phyloP scores from a whole-genome alignment of 345 rosid species.

The Citrus australasica region DNA sequence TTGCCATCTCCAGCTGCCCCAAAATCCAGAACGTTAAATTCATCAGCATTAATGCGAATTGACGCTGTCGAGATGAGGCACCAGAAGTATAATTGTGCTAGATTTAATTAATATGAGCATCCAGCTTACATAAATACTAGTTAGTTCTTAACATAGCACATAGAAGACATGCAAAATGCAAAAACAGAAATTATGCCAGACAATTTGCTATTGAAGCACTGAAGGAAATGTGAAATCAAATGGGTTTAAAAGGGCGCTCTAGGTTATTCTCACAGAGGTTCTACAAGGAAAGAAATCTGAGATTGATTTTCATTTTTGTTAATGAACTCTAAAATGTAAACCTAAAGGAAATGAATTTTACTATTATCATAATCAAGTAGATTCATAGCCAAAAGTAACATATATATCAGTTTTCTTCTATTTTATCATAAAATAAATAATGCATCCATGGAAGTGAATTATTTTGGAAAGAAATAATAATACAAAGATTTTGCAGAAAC shows the following conservation, averaged over 20 bases:
- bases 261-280: not conserved
- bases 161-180: not conserved
- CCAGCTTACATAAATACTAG: not conserved
- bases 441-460: not conserved
- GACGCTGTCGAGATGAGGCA: not conserved
- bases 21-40: slow-evolving; percentile 12
- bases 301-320: not conserved
- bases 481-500: not conserved
- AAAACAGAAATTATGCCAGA: not conserved
- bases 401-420: too few relatives aligned
- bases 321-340: too few relatives aligned
- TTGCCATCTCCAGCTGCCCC: slow-evolving; percentile 13
- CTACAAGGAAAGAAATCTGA: not conserved
- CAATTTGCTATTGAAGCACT: not conserved
- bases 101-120: not conserved
- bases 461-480: not conserved
- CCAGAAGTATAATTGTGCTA: not conserved
- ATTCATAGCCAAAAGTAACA: not conserved
- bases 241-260: not conserved
- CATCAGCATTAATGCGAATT: not conserved
- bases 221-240: not conserved
- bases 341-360: too few relatives aligned
- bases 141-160: not conserved
- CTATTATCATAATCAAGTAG: too few relatives aligned
- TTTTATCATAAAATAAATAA: not conserved